Evolutionary conservation across 2,329 filamentous ascomycete species (phyloP).

Genomic region (Colletotrichum salicis): DNA sequence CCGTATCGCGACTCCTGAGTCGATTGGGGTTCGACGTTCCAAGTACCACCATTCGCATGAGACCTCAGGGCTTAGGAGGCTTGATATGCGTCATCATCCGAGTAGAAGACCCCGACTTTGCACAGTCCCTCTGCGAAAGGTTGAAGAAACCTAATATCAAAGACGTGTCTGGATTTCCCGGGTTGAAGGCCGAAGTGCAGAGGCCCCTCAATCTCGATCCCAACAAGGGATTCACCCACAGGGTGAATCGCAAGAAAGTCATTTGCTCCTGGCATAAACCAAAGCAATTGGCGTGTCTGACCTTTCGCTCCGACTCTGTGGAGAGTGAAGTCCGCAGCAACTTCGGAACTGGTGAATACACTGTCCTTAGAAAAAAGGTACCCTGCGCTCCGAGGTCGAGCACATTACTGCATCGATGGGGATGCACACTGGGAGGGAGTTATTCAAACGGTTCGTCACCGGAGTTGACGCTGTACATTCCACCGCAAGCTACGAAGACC

Average conservation of each 20-base stretch:
- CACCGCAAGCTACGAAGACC: conserved; percentile 33
- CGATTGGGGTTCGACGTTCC: conserved; percentile 9
- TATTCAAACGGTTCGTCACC: background rate
- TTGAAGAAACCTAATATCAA: background rate
- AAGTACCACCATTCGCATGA: background rate
- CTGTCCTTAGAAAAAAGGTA: conserved; percentile 37
- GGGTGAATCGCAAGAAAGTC: conserved; percentile 48
- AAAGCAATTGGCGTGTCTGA: conserved; percentile 42
- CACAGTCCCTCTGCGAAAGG: background rate
- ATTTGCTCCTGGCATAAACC: conserved; percentile 50
- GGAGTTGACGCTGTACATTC: conserved; percentile 40
- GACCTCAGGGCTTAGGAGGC: background rate
- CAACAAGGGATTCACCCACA: conserved; percentile 40
- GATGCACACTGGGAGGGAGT: too few species aligned
- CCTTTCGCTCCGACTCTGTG: conserved; percentile 38
- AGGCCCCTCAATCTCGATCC: conserved; percentile 33
- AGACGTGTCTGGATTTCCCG: conserved; percentile 7
- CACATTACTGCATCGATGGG: conserved; percentile 36
- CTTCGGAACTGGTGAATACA: conserved; percentile 40
- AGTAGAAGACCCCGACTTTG: conserved; percentile 19
- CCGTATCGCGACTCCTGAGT: conserved; percentile 39
- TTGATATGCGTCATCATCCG: background rate
- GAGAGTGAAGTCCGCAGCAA: conserved; percentile 38
- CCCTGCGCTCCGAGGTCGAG: conserved; percentile 12
- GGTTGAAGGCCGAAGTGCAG: background rate